phyloP scores from a whole-genome alignment of 1,284 basidiomycete genomes.

The Naganishia cerealis region DNA sequence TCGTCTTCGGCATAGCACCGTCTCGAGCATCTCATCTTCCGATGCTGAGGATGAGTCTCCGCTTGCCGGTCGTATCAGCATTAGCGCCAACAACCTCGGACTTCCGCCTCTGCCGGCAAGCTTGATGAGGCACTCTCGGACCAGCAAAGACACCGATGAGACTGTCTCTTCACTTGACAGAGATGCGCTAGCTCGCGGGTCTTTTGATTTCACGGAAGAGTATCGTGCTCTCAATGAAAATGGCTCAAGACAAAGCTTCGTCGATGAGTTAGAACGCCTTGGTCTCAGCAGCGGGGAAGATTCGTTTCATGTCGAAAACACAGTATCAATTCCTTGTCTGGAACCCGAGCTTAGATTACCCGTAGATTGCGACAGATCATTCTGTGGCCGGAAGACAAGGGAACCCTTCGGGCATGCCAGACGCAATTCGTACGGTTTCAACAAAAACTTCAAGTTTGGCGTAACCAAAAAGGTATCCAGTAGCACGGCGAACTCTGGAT shows the following conservation, averaged over 20 bases:
- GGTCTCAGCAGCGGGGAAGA: constrained; percentile 33
- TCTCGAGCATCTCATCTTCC: background rate
- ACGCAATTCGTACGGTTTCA: constrained; percentile 28
- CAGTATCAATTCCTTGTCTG: background rate
- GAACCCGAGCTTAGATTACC: background rate
- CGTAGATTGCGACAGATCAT: background rate
- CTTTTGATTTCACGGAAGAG: constrained; percentile 83
- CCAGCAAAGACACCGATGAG: constrained; percentile 14
- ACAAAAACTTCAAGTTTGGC: constrained; percentile 34
- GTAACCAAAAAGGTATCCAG: background rate
- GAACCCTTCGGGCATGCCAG: background rate
- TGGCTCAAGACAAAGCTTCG: constrained; percentile 68
- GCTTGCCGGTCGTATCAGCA: background rate
- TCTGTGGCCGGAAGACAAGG: background rate
- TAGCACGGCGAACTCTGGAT: background rate
- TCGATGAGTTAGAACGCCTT: constrained; percentile 57
- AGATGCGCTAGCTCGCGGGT: constrained; percentile 67
- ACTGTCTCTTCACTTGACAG: constrained; percentile 36
- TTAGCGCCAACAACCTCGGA: background rate
- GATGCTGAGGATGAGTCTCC: background rate
- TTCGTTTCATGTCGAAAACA: constrained; percentile 28
- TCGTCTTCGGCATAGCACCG: background rate
- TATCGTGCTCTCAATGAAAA: constrained; percentile 69
- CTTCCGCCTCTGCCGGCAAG: background rate
- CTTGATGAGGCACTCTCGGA: background rate